Conservation (phyloP, 805 yeast genomes). For the Clavispora santaluciae region DNA sequence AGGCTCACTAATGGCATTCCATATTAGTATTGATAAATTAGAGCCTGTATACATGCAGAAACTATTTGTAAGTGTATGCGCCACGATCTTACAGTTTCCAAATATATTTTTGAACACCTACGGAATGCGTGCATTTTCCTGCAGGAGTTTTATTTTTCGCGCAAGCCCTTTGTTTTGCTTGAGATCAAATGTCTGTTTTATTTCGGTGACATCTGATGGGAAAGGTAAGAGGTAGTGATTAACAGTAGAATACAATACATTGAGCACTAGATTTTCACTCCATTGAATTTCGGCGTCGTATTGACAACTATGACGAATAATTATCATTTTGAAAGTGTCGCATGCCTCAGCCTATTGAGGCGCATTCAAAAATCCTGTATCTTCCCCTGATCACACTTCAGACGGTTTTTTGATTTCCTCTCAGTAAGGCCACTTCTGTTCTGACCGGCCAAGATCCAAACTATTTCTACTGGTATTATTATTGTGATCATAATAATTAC, state of each 20-base stretch:
- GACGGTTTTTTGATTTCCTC: neutral
- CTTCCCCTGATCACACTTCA: neutral
- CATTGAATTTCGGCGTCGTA: no score
- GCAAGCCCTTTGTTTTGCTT: neutral
- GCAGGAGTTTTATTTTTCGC: neutral
- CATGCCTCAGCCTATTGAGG: neutral
- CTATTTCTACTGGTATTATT: neutral
- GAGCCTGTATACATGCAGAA: neutral
- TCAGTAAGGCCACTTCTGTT: neutral
- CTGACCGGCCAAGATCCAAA: neutral
- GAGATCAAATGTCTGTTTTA: no score
- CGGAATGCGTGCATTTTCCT: neutral
- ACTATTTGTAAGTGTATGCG: no score
- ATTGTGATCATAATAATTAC: neutral
- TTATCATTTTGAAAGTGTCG: neutral
- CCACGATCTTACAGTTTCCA: neutral
- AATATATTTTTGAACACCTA: neutral
- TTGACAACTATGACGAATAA: no score
- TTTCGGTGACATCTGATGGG: no score
- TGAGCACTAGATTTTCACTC: no score
- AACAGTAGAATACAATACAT: no score
- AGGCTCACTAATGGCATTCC: conserved; percentile 96
- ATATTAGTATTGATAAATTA: conserved; percentile 39
- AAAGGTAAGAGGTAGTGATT: no score
- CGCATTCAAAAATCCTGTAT: neutral